Evolutionary conservation across 208 protist species (phyloP).

Genomic region (Borovskyia barvae): DNA sequence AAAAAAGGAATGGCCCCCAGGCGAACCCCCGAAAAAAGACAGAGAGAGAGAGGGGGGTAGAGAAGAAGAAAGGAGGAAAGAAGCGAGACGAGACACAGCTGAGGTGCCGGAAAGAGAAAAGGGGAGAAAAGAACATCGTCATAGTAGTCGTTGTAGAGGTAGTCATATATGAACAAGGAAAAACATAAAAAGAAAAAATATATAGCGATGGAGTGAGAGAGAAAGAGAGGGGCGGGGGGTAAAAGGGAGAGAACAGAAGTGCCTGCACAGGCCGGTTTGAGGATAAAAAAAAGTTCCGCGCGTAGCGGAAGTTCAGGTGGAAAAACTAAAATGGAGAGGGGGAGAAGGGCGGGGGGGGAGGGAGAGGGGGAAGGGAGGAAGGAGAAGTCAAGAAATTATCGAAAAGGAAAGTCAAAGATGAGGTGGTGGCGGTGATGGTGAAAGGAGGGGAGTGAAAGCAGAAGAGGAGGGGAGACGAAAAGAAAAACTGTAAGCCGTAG

Average conservation of each 20-base stretch:
- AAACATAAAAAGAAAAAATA: constrained; percentile 21
- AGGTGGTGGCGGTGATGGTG: background rate
- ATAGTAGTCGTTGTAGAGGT: background rate
- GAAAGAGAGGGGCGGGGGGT: background rate
- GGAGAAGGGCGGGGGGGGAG: too few species aligned
- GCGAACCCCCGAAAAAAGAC: constrained; percentile 17
- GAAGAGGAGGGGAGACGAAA: constrained; percentile 17
- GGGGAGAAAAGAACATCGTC: constrained; percentile 7
- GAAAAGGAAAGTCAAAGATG: too few species aligned
- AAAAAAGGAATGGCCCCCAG: too few species aligned
- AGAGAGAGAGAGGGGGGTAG: background rate
- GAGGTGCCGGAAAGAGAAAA: constrained; percentile 8
- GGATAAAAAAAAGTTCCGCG: too few species aligned
- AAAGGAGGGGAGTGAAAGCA: constrained; percentile 11
- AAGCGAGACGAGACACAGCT: constrained; percentile 1
- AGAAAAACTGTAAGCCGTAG: background rate
- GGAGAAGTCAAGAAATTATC: too few species aligned
- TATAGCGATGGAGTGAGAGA: background rate
- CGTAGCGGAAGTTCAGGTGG: too few species aligned
- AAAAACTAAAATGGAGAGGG: too few species aligned
- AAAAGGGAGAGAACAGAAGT: background rate
- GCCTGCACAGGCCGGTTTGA: background rate
- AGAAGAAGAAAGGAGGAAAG: background rate
- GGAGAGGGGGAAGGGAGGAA: too few species aligned
- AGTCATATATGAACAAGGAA: constrained; percentile 1